phyloP scores from a whole-genome alignment of 768 basidiomycete species.

The Kondoa subrosea region DNA sequence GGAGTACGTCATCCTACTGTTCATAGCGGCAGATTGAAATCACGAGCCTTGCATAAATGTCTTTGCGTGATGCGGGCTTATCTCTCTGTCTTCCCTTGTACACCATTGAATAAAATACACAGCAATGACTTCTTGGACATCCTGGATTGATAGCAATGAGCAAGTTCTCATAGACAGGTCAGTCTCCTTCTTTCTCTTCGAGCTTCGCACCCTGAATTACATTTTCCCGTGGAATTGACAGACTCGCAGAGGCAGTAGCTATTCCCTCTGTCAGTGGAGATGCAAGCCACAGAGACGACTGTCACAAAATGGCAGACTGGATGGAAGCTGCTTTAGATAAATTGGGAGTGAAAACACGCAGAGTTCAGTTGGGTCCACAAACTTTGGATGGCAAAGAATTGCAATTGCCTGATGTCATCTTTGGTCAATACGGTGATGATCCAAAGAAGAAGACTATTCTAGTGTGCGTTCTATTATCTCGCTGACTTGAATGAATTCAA shows the following conservation, averaged over 20 bases:
- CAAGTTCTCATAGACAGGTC: constrained; percentile 56
- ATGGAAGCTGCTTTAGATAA: constrained; percentile 53
- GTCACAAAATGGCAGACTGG: constrained; percentile 72
- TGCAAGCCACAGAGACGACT: constrained; percentile 52
- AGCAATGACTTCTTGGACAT: constrained; percentile 20
- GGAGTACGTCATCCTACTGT: background rate
- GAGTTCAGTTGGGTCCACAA: constrained; percentile 10
- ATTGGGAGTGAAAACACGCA: constrained; percentile 41
- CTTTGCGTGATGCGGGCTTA: no score
- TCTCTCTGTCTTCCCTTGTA: background rate
- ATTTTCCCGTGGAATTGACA: no score
- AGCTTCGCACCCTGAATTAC: no score
- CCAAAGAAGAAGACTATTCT: constrained; percentile 65
- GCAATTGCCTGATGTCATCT: constrained; percentile 52
- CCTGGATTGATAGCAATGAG: constrained; percentile 53
- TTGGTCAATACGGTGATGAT: constrained; percentile 67
- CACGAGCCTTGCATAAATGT: background rate
- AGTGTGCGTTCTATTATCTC: no score
- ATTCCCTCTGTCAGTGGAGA: constrained; percentile 45
- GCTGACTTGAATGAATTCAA: no score
- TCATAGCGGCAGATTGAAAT: background rate
- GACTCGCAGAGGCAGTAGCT: constrained; percentile 20
- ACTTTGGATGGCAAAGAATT: constrained; percentile 12
- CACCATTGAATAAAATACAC: background rate
- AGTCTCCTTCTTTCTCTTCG: no score